Base-by-base conservation (phyloP, 106 monocot genomes). In the Dioscorea dumetorum region DNA sequence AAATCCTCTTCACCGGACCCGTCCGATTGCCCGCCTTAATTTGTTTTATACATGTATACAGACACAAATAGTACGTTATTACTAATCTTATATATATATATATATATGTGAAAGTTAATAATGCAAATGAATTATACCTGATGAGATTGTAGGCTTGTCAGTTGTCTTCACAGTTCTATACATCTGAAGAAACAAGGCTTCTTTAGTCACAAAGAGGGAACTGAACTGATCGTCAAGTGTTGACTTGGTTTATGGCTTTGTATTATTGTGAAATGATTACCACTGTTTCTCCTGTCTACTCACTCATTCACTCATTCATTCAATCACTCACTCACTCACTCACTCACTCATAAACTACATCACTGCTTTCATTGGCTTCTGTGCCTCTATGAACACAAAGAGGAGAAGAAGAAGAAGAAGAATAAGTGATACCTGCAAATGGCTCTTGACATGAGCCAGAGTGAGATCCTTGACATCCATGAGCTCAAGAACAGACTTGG, bases 131-230 rank as follows among this genome's bases (percentile, higher is more conserved):
- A 28, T 28, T 41, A 41, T 86, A 94, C 94, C 94, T 82, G 94
- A 87, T 49, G 94, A 90, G 61, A 79, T 75, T 69, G 84, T 84
- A 81, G 90, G 87, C 69, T 80, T 90, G 81, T 94, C 94, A 87
- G 94, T 94, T 73, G 83, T 84, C 90, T 94, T 94, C 62, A 94
- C 90, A 72, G 94, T 90, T 60, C 94, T 87, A 81, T 94, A 94
- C 94, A 94, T 94, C 94, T 94, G 89, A 66, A 69, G 49, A 58
- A 33, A 60, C 60, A 58, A 54, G 22, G 58, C 33, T 48, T 66
- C 15, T 16, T 12, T 48, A 41, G 41, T 41, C 41, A 41, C 41
- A 41, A 41, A 10, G 10, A 10, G 41, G 41, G 3, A 41, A 41
- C 54, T 72, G 58, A 20, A 67, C n/a, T n/a, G n/a, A n/a, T n/a